Evolutionary conservation across 2,329 filamentous ascomycete species (phyloP).

Genomic region (Alternaria infectoria): DNA sequence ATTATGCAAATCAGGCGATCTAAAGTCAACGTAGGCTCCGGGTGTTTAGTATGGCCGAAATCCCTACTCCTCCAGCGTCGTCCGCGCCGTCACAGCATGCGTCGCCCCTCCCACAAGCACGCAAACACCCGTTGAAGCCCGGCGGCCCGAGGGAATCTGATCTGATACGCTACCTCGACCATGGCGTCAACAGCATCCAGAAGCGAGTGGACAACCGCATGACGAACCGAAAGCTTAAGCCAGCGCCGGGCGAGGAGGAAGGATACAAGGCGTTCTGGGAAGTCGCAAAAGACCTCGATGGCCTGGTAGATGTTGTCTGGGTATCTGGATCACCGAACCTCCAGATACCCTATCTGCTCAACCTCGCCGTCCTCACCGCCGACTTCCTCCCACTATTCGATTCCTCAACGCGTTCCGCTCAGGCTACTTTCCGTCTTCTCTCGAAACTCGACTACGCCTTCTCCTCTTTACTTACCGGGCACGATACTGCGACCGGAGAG

Average conservation of each 20-base stretch:
- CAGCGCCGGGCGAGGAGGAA: constrained; percentile 42
- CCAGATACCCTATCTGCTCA: constrained; percentile 84
- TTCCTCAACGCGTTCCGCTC: constrained; percentile 66
- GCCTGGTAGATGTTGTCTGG: constrained; percentile 82
- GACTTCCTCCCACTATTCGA: constrained; percentile 76
- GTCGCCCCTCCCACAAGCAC: constrained; percentile 58
- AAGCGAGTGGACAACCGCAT: constrained; percentile 39
- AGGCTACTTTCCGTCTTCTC: constrained; percentile 72
- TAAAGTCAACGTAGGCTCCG: neutral
- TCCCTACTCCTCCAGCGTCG: constrained; percentile 58
- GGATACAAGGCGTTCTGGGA: constrained; percentile 71
- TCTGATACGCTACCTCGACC: constrained; percentile 64
- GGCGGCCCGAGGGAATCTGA: constrained; percentile 65
- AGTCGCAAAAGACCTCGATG: constrained; percentile 75
- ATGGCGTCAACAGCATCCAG: constrained; percentile 49
- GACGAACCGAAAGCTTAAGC: constrained; percentile 57
- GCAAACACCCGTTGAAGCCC: constrained; percentile 59
- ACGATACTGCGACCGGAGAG: constrained; percentile 69
- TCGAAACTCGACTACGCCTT: constrained; percentile 86
- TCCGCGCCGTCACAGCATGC: constrained; percentile 50
- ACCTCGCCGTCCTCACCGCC: constrained; percentile 74
- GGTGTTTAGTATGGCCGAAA: constrained; percentile 17
- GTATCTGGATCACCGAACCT: constrained; percentile 80
- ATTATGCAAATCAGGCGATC: neutral
- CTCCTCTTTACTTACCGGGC: constrained; percentile 72